phyloP scores from a whole-genome alignment of 352 stramenopile species.

The Pythium dissotocum region DNA sequence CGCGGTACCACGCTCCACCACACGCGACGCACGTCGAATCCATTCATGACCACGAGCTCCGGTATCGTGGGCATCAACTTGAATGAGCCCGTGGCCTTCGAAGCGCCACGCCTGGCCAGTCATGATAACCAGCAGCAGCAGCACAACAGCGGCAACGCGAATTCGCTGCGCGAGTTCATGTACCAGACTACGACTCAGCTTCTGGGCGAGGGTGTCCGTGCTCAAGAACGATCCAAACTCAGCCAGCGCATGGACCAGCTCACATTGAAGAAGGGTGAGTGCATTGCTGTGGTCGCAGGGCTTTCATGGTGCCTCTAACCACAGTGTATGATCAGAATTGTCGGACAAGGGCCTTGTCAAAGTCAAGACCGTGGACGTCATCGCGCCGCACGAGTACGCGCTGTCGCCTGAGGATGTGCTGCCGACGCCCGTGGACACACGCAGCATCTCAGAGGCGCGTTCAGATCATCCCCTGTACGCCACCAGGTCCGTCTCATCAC shows the following conservation, averaged over 20 bases:
- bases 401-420: constrained; percentile 57
- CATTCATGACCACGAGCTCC: constrained; percentile 87
- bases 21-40: constrained; percentile 64
- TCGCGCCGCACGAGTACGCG: constrained; percentile 49
- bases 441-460: constrained; percentile 58
- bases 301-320: too few relatives aligned
- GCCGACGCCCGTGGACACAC: constrained; percentile 52
- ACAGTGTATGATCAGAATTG: constrained; percentile 40
- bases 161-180: constrained; percentile 69
- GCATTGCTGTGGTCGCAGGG: neutral
- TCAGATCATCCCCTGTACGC: constrained; percentile 69
- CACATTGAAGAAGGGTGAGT: constrained; percentile 60
- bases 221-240: constrained; percentile 50
- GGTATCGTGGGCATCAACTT: constrained; percentile 83
- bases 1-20: constrained; percentile 75
- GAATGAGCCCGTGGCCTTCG: constrained; percentile 61
- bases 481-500: constrained; percentile 43
- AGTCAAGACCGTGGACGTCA: constrained; percentile 56
- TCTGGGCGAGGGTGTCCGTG: constrained; percentile 48
- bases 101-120: constrained; percentile 43
- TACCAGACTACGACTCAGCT: constrained; percentile 69
- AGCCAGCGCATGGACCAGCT: constrained; percentile 81
- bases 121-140: constrained; percentile 40
- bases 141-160: neutral
- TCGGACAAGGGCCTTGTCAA: constrained; percentile 50